phyloP scores from a whole-genome alignment of 2,329 filamentous ascomycete genomes.

The Clonostachys byssicola region DNA sequence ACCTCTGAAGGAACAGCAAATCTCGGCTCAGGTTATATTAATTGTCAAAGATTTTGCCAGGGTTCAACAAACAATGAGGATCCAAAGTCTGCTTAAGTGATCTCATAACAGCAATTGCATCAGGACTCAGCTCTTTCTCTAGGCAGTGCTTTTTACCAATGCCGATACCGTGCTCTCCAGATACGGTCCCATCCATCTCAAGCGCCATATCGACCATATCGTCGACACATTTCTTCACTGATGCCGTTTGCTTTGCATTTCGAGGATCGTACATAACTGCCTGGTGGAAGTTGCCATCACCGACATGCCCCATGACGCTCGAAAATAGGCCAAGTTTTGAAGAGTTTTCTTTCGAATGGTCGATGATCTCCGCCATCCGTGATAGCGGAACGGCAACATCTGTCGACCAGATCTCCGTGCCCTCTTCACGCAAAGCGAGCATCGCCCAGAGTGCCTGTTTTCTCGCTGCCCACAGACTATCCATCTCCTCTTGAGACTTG shows the following conservation, averaged over 20 bases:
- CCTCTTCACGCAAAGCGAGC: conserved; percentile 45
- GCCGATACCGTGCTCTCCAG: conserved; percentile 77
- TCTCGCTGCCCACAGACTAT: conserved; percentile 57
- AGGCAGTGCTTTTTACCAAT: conserved; percentile 73
- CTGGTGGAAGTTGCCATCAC: conserved; percentile 83
- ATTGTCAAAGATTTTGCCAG: no score
- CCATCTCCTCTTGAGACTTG: conserved; percentile 23
- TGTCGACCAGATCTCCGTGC: conserved; percentile 28
- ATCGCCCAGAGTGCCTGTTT: conserved; percentile 62
- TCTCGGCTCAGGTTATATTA: no score
- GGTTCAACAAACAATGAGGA: no score
- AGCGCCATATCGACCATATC: conserved; percentile 77
- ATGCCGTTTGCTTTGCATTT: conserved; percentile 59
- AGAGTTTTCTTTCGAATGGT: conserved; percentile 48
- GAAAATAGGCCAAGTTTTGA: conserved; percentile 77
- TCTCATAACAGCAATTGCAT: conserved; percentile 69
- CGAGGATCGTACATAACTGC: conserved; percentile 73
- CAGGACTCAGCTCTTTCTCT: conserved; percentile 66
- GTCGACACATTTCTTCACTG: conserved; percentile 69
- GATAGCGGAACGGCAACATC: conserved; percentile 73
- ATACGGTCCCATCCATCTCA: conserved; percentile 83
- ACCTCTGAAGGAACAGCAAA: no score
- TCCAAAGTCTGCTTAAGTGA: no score
- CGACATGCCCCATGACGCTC: conserved; percentile 75
- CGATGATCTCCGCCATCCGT: conserved; percentile 61